Base-by-base conservation (phyloP, 78 protist genomes). In the Cavenderia fasciculata region DNA sequence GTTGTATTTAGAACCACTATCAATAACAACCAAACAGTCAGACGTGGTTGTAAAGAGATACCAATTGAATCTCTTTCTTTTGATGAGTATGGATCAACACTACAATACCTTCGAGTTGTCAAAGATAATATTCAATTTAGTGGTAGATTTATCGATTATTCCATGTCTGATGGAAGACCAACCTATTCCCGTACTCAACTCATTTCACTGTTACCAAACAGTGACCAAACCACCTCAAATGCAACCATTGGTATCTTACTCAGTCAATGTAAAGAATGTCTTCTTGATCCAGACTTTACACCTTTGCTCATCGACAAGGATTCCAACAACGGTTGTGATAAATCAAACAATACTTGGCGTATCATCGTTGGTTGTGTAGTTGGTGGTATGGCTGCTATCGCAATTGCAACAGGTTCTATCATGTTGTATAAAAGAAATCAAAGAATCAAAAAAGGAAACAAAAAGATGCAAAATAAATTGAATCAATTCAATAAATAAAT, bases 61-160 rank as follows among this genome's bases (percentile, higher is more conserved):
- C 41, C n/a, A 25, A 25, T 57, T 23, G 41, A 29, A 57, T 27
- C 63, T 3, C 27, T 23, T 57, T 29, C n/a, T 27, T 10, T 57
- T 29, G 63, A 57, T 25, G 27, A 27, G 4, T 27, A 57, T 27
- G 63, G 63, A 25, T 11, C n/a, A 23, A 27, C 63, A 7, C n/a
- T 57, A 27, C 63, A 57, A 27, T 57, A 27, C 18, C 4, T 57
- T 3, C n/a, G 63, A 57, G 63, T 57, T 3, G 8, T 57, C 8
- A 57, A 57, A 57, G 63, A 57, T 8, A 57, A 57, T 4, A 36
- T 57, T 23, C 63, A 57, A 57, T 57, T 57, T 23, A 27, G n/a
- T 57, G 63, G 63, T 27, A 57, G 63, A 57, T 57, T 57, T 23
- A 6, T 57, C n/a, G 27, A 57, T 23, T 57, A 57, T 57, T 29